phyloP scores from a whole-genome alignment of 495 filamentous ascomycete genomes.

The Neurospora sp. region DNA sequence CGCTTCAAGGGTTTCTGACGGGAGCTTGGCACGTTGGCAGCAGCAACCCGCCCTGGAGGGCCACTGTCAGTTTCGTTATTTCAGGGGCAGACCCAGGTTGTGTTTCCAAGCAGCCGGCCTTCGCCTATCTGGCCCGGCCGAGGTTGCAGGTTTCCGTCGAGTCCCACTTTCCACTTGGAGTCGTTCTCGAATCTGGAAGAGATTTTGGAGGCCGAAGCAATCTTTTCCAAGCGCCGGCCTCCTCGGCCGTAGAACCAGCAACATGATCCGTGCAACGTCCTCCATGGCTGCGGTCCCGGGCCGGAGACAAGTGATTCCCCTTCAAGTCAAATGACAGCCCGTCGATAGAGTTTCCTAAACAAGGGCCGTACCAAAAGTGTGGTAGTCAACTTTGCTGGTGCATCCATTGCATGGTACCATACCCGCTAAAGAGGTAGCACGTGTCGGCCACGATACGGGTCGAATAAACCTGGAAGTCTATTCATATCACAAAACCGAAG shows the following conservation, averaged over 20 bases:
- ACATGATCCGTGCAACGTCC: not conserved
- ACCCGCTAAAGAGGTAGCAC: not conserved
- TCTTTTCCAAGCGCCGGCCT: not conserved
- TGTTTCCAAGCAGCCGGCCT: not conserved
- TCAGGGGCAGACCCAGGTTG: not conserved
- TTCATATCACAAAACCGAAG: not conserved
- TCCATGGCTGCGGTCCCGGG: not conserved
- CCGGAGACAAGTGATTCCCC: not conserved
- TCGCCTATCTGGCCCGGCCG: not conserved
- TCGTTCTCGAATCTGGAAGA: not conserved
- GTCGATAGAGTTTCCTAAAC: not conserved
- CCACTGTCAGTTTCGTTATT: not conserved
- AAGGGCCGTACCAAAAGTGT: not conserved
- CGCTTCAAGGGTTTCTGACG: not conserved
- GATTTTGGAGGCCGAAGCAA: not conserved
- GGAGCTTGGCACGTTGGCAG: not conserved
- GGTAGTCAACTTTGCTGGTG: not conserved
- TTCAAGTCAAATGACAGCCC: not conserved
- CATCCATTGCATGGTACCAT: not conserved
- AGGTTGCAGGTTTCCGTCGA: not conserved
- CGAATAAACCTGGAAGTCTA: not conserved
- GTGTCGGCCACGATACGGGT: not conserved
- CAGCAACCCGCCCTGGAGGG: not conserved
- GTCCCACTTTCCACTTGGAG: not conserved
- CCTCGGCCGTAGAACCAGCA: not conserved